phyloP scores from a whole-genome alignment of 2,329 filamentous ascomycete species.

The Apiospora rasikravindrae region DNA sequence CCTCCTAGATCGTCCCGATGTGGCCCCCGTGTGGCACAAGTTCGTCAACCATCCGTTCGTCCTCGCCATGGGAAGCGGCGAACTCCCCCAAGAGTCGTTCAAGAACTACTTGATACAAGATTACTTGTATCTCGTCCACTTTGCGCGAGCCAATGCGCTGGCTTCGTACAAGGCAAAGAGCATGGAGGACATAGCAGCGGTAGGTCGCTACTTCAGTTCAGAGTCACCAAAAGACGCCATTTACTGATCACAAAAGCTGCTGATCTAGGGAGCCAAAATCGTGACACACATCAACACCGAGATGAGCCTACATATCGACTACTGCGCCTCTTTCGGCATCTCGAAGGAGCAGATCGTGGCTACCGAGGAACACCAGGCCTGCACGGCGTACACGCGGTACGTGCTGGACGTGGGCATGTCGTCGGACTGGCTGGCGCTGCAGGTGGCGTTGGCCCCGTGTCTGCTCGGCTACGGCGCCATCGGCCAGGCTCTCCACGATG shows the following conservation, averaged over 20 bases:
- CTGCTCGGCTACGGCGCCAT: constrained; percentile 87
- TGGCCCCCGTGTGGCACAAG: constrained; percentile 73
- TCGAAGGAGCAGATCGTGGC: constrained; percentile 73
- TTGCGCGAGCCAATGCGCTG: constrained; percentile 83
- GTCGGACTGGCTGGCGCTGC: constrained; percentile 86
- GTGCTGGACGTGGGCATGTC: constrained; percentile 88
- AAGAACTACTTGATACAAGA: constrained; percentile 91
- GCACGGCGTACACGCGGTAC: constrained; percentile 77
- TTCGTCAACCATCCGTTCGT: constrained; percentile 88
- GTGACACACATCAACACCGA: constrained; percentile 80
- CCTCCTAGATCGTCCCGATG: constrained; percentile 74
- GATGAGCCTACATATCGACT: constrained; percentile 79
- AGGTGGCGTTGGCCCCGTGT: constrained; percentile 84
- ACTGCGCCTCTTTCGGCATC: constrained; percentile 83
- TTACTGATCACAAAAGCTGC: constrained; percentile 5
- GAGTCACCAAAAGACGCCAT: neutral
- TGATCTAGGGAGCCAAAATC: constrained; percentile 65
- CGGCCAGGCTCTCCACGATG: constrained; percentile 70
- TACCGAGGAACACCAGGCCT: constrained; percentile 72
- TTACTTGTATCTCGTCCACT: constrained; percentile 90
- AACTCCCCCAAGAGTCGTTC: constrained; percentile 76
- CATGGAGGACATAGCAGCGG: constrained; percentile 73
- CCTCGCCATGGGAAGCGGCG: constrained; percentile 74
- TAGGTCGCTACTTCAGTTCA: constrained; percentile 44
- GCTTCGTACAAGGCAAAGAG: constrained; percentile 83